A percentile compares a stretch with the other conserved stretches of the same genome.
Evolutionary conservation across 1,139 yeast genomes (phyloP).

Genomic region (Diutina catenulata): DNA sequence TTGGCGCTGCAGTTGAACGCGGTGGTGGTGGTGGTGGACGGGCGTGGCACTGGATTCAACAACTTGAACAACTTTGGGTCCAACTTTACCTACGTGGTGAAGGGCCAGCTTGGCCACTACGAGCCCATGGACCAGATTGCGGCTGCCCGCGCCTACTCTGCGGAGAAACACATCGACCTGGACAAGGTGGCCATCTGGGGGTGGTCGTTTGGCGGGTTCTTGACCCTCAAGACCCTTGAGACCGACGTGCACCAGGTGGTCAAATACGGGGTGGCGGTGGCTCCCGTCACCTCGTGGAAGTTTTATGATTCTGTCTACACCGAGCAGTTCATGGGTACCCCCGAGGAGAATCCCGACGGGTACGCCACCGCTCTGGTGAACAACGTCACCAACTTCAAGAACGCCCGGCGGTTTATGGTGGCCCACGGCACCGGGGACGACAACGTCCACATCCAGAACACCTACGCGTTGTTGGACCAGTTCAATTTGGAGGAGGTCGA

Average conservation of each 20-base stretch:
- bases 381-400: conserved; percentile 33
- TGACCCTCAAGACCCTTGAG: conserved; percentile 65
- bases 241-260: conserved; percentile 45
- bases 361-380: conserved; percentile 43
- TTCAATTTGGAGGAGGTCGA: conserved; percentile 47
- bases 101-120: conserved; percentile 53
- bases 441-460: conserved; percentile 69
- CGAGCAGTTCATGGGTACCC: conserved; percentile 67
- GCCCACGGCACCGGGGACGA: conserved; percentile 82
- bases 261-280: conserved; percentile 64
- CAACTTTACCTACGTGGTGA: conserved; percentile 48
- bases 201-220: conserved; percentile 77
- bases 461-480: conserved; percentile 51
- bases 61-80: conserved; percentile 27
- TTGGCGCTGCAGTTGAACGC: conserved; percentile 60
- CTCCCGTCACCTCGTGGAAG: conserved; percentile 74
- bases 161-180: conserved; percentile 36
- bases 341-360: conserved; percentile 48
- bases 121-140: conserved; percentile 64
- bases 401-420: conserved; percentile 48
- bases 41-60: conserved; percentile 72
- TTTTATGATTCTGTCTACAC: conserved; percentile 69
- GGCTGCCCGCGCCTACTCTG: conserved; percentile 57
- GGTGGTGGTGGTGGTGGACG: conserved; percentile 70
- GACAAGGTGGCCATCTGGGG: conserved; percentile 65